Conservation (phyloP, 495 filamentous ascomycete genomes). For the Elasticomyces elasticus region DNA sequence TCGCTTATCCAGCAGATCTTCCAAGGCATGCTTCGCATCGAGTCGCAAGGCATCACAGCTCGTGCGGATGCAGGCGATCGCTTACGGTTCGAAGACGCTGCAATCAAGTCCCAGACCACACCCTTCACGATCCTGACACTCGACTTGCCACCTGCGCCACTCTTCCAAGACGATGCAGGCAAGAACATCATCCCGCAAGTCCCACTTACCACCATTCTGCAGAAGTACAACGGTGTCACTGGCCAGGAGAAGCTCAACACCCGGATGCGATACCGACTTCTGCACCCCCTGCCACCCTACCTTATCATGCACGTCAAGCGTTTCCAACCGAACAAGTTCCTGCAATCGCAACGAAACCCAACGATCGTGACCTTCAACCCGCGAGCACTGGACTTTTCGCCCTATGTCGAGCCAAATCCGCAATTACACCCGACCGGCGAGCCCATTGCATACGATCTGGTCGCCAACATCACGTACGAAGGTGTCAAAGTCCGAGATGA, state of each 20-base stretch:
- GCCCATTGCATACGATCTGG: constrained; percentile 90
- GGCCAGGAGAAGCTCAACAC: constrained; percentile 81
- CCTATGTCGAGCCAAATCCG: constrained; percentile 74
- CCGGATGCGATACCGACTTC: constrained; percentile 76
- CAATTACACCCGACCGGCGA: constrained; percentile 54
- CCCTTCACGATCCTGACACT: constrained; percentile 86
- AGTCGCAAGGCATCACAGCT: constrained; percentile 89
- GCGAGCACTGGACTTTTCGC: constrained; percentile 71
- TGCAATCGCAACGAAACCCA: constrained; percentile 78
- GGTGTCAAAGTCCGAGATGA: constrained; percentile 63
- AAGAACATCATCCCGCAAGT: constrained; percentile 96
- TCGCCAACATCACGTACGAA: constrained; percentile 91
- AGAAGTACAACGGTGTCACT: constrained; percentile 86
- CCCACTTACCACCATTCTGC: constrained; percentile 74
- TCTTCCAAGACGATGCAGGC: constrained; percentile 89
- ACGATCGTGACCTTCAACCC: constrained; percentile 95
- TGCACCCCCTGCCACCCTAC: constrained; percentile 87
- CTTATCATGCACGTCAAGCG: constrained; percentile 94
- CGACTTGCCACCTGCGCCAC: constrained; percentile 80
- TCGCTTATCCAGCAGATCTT: constrained; percentile 85
- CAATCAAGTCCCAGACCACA: constrained; percentile 62
- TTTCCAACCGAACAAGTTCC: constrained; percentile 92
- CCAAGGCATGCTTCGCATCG: constrained; percentile 82
- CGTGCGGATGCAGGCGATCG: constrained; percentile 80
- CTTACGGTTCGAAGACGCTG: constrained; percentile 86